These are phyloP conservation scores for Pseudisothecium myosuroides DNA, from an alignment of 225 moss, liverwort and hornwort species.

Conservation along the genomic window DNA sequence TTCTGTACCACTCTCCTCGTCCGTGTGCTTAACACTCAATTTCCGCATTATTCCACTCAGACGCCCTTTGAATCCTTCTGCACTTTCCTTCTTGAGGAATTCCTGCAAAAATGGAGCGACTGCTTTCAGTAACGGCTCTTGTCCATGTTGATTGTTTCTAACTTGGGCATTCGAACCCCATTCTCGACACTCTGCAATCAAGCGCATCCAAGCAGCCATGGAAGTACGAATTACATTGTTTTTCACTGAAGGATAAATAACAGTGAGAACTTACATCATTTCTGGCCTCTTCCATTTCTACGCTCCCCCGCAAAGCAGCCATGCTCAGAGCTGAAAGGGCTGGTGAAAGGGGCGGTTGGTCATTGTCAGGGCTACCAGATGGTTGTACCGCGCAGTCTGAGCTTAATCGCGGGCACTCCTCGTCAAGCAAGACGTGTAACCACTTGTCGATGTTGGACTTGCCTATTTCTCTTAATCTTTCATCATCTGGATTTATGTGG, in stretches of 20 bases:
- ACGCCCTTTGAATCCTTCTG: conserved; percentile 36
- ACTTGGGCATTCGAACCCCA: not conserved
- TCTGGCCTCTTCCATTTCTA: conserved; percentile 35
- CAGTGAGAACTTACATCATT: conserved; percentile 19
- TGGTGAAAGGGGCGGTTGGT: conserved; percentile 46
- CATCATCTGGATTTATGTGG: conserved; percentile 22
- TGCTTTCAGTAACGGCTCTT: not conserved
- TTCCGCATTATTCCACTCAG: conserved; percentile 41
- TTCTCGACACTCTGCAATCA: not conserved
- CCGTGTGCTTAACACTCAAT: conserved; percentile 33
- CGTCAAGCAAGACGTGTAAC: conserved; percentile 61
- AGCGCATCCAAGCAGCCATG: not conserved
- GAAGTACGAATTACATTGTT: not conserved
- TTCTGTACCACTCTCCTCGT: conserved; percentile 19
- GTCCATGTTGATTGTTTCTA: not conserved
- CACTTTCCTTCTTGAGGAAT: conserved; percentile 26
- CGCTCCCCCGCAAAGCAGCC: conserved; percentile 49
- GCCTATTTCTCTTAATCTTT: conserved; percentile 39
- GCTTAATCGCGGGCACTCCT: conserved; percentile 33
- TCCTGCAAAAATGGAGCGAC: conserved; percentile 8
- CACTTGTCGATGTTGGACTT: conserved; percentile 68
- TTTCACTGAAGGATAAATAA: not conserved
- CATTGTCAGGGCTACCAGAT: conserved; percentile 5
- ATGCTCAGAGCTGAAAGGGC: conserved; percentile 43
- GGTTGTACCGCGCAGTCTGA: conserved; percentile 14